These are phyloP conservation scores for Psilocybe sp. DNA, from an alignment of 768 basidiomycete genomes.

Conservation along the genomic window DNA sequence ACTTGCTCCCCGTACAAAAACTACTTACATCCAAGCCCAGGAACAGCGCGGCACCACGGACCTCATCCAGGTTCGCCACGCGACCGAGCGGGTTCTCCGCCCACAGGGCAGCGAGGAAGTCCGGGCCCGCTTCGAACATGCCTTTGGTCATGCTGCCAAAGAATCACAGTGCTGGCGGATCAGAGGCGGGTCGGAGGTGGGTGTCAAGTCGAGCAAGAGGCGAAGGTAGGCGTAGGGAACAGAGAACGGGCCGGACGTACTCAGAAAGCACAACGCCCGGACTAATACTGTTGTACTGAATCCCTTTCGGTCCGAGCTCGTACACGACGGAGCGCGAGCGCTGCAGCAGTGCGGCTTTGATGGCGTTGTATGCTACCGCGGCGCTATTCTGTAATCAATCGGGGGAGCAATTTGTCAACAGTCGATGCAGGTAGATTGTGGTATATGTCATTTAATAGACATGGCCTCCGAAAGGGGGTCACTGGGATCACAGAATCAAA, in stretches of 20 bases:
- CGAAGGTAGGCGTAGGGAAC: background rate
- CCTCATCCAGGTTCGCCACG: constrained; percentile 64
- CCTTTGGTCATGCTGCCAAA: constrained; percentile 23
- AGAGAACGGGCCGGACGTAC: constrained; percentile 25
- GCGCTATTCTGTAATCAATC: constrained; percentile 35
- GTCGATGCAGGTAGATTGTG: background rate
- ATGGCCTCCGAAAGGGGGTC: too few relatives aligned
- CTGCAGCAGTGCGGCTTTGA: constrained; percentile 75
- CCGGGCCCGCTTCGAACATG: constrained; percentile 43
- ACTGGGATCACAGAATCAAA: too few relatives aligned
- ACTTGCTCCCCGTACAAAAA: constrained; percentile 74
- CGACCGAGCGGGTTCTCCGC: constrained; percentile 61
- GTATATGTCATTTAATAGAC: background rate
- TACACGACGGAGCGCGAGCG: constrained; percentile 77
- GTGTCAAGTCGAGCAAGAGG: too few relatives aligned
- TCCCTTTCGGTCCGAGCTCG: constrained; percentile 63
- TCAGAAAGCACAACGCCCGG: constrained; percentile 72
- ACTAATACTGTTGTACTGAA: constrained; percentile 70
- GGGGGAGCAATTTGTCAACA: too few relatives aligned
- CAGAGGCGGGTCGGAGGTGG: too few relatives aligned
- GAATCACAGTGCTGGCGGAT: too few relatives aligned
- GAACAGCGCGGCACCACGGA: constrained; percentile 66
- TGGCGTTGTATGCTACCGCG: constrained; percentile 72
- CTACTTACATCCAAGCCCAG: constrained; percentile 67
- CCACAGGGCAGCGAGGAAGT: constrained; percentile 54